These are phyloP conservation scores for Hylodesmum podocarpum DNA, from an alignment of 306 rosid species.

Conservation along the genomic window DNA sequence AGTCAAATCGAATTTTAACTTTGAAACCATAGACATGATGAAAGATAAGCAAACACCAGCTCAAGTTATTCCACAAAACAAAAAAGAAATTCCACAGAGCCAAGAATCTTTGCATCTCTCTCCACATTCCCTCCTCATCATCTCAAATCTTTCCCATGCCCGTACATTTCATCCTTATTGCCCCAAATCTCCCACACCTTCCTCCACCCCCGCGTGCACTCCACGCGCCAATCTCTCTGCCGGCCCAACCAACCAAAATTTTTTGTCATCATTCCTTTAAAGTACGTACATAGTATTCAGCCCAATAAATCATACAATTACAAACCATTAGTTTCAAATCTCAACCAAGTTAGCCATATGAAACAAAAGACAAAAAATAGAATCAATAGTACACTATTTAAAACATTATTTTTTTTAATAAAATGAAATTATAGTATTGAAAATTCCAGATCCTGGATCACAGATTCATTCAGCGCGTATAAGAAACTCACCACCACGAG, in stretches of 20 bases:
- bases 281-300: background rate
- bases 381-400: background rate
- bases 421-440: background rate
- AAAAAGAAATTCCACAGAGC: slow-evolving; percentile 42
- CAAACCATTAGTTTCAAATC: background rate
- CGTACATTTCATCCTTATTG: slow-evolving; percentile 41
- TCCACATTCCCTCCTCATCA: slow-evolving; percentile 34
- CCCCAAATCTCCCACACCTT: background rate
- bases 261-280: background rate
- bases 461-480: slow-evolving; percentile 17
- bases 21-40: slow-evolving; percentile 14
- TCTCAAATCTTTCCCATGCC: slow-evolving; percentile 38
- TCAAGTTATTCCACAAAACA: slow-evolving; percentile 44
- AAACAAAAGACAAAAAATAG: background rate
- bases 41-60: slow-evolving; percentile 23
- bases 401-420: background rate
- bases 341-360: background rate
- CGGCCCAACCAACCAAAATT: background rate
- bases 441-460: no score
- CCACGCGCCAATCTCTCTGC: slow-evolving; percentile 32
- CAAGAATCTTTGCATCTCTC: slow-evolving; percentile 42
- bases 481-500: background rate
- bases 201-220: background rate
- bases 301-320: background rate
- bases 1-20: slow-evolving; percentile 13